Evolutionary conservation across 202 grass and related monocot species (phyloP), one percentile per base, ranked within the genome.

Genomic region (Hordeum pubiflorum): DNA sequence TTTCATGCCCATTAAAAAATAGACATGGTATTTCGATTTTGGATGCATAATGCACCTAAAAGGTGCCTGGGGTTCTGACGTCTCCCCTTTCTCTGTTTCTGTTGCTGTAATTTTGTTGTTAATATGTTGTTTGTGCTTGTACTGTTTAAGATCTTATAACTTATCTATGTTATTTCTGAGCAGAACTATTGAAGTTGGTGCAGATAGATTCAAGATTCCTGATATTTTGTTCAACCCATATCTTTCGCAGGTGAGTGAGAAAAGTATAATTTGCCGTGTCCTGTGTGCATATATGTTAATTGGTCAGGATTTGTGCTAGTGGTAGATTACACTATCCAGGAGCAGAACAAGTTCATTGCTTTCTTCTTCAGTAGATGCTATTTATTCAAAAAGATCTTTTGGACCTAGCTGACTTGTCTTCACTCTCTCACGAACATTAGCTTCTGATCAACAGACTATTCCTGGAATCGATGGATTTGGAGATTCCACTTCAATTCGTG

Each of bases 171-270:
- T 41, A 60, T 82, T 63, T 86, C 72, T 85, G 79, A 67, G 63
- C 87, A 99, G 97, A 81, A 99, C 89, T 72, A 99, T 99, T 87
- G 97, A 99, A 93, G 88, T 99, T 86, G 97, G 97, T 77, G 89
- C 97, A 24, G 93, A 99, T 85, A 96, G 97, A 96, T 99, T 99
- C 83, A 99, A 99, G 90, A 82, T 96, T 89, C 92, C 92, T 79
- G 97, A 96, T 82, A 85, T 99, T 88, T 79, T 99, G 63, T 99
- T 99, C 80, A 99, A 99, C 78, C 92, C 96, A 79, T 90, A 87
- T 80, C 82, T 99, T 69, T 90, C 91, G 39, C 92, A 93, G 96
- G 96, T 99, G 87, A 76, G 22, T 56, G 29, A 75, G 58, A 70
- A 72, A 77, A 69, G 21, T 72, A 65, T 13, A 73, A 85, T 69